phyloP scores from a whole-genome alignment of 73 alveolate genomes.

The Blepharisma stoltei region DNA sequence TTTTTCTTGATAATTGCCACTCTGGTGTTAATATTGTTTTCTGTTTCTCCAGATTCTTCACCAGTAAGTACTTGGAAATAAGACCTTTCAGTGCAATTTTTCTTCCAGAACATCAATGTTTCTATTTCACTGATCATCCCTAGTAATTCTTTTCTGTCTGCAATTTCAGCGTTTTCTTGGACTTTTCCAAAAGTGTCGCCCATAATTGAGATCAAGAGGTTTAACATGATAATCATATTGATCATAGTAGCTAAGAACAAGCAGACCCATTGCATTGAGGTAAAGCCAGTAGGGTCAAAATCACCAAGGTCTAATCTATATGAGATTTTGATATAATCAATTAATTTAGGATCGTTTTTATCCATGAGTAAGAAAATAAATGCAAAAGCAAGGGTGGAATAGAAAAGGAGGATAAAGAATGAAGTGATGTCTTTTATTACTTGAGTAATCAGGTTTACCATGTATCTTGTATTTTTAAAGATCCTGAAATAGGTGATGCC shows the following conservation, averaged over 20 bases:
- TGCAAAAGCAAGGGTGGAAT: background rate
- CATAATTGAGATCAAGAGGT: conserved; percentile 12
- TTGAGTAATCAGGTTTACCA: background rate
- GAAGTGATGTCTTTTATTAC: background rate
- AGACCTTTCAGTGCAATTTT: no score
- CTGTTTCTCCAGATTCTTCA: no score
- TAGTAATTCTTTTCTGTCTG: background rate
- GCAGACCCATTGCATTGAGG: background rate
- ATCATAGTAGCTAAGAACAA: background rate
- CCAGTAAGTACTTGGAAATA: no score
- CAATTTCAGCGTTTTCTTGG: conserved; percentile 2
- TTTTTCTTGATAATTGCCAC: no score
- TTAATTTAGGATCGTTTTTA: background rate
- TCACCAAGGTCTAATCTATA: conserved; percentile 5
- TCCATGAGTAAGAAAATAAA: background rate
- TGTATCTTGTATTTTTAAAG: background rate
- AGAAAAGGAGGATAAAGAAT: background rate
- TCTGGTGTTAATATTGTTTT: no score
- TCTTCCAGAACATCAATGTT: background rate
- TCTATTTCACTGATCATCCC: background rate
- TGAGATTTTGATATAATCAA: background rate
- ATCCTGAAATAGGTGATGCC: conserved; percentile 9
- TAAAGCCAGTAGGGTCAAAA: background rate
- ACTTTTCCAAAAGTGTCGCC: conserved; percentile 13
- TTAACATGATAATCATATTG: background rate